Evolutionary conservation across 1,139 yeast species (phyloP).

Genomic region (Kurtzmaniella quercitrusa): DNA sequence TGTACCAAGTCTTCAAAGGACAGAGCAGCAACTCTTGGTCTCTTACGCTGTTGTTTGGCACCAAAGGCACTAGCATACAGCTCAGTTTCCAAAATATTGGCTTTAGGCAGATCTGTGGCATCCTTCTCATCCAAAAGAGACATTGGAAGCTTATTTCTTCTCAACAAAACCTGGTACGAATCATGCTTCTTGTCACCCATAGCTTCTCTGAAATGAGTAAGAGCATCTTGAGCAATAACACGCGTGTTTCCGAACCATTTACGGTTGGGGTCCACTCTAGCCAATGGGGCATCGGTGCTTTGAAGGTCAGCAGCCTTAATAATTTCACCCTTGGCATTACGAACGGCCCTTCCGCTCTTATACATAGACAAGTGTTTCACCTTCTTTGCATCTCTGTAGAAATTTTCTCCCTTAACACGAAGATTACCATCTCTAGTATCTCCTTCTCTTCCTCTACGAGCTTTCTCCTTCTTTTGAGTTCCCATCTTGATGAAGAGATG

Average conservation of each 20-base stretch:
- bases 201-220: constrained; percentile 90
- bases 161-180: constrained; percentile 81
- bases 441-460: constrained; percentile 78
- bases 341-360: constrained; percentile 81
- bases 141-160: constrained; percentile 94
- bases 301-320: constrained; percentile 86
- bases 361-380: constrained; percentile 90
- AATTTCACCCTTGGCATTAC: constrained; percentile 85
- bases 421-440: constrained; percentile 85
- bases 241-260: constrained; percentile 98
- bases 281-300: constrained; percentile 82
- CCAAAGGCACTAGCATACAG: constrained; percentile 82
- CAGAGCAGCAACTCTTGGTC: constrained; percentile 74
- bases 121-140: constrained; percentile 86
- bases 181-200: constrained; percentile 84
- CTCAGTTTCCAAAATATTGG: constrained; percentile 85
- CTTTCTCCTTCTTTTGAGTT: constrained; percentile 85
- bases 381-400: constrained; percentile 90
- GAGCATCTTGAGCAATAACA: constrained; percentile 95
- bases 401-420: constrained; percentile 94
- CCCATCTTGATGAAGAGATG: constrained; percentile 56
- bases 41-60: constrained; percentile 91
- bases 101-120: constrained; percentile 66
- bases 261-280: constrained; percentile 93
- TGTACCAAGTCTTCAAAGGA: constrained; percentile 79